Evolutionary conservation across 805 yeast species (phyloP).

Genomic region (Ogataea dorogensis): DNA sequence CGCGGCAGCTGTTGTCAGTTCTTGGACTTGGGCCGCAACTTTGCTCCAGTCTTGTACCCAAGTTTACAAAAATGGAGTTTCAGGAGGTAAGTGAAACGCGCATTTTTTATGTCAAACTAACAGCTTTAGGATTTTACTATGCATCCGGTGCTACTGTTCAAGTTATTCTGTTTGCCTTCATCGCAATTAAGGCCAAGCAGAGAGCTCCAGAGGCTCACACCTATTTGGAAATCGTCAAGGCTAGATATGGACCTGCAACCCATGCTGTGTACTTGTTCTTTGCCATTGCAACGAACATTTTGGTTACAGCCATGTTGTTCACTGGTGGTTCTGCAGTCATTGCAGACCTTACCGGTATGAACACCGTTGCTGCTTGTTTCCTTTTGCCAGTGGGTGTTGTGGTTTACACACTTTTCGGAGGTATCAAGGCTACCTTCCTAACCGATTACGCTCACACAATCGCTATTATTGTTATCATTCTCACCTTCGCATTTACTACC

Average conservation of each 20-base stretch:
- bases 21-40: slow-evolving; percentile 95
- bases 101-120: not conserved
- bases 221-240: slow-evolving; percentile 77
- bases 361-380: slow-evolving; percentile 78
- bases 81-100: slow-evolving; percentile 42
- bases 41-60: slow-evolving; percentile 72
- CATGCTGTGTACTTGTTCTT: slow-evolving; percentile 72
- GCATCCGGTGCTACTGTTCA: slow-evolving; percentile 93
- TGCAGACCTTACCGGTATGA: slow-evolving; percentile 72
- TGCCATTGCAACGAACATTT: slow-evolving; percentile 82
- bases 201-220: slow-evolving; percentile 93
- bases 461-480: slow-evolving; percentile 69
- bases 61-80: slow-evolving; percentile 73
- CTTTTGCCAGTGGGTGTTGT: slow-evolving; percentile 79
- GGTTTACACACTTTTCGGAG: slow-evolving; percentile 75
- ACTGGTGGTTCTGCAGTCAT: slow-evolving; percentile 90
- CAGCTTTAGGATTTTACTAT: slow-evolving; percentile 46
- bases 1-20: slow-evolving; percentile 86
- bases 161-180: slow-evolving; percentile 77
- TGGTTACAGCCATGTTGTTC: slow-evolving; percentile 89
- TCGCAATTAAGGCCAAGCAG: slow-evolving; percentile 86
- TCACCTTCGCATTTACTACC: slow-evolving; percentile 78
- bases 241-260: slow-evolving; percentile 74
- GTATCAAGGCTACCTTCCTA: slow-evolving; percentile 76
- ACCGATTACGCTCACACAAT: slow-evolving; percentile 83